Base-by-base conservation (phyloP, 306 rosid genomes). In the Ormosia emarginata region DNA sequence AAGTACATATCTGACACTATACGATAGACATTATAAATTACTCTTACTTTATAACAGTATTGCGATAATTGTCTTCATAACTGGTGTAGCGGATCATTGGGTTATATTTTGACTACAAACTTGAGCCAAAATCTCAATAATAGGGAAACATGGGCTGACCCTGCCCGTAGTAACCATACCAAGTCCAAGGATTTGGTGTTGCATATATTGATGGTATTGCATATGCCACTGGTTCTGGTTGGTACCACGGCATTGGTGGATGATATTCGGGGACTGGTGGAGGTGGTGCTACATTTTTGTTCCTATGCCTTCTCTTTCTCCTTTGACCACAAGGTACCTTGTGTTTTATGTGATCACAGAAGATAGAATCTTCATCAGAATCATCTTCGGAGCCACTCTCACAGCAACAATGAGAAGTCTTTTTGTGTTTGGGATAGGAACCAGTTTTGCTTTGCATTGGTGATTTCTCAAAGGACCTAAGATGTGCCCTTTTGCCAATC, bases 41-140 rank as follows among this genome's bases (percentile, higher is more conserved):
- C 0, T 0, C 24, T 0, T 24, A 24, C 1, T 24, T 24, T 24
- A 24, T 24, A 24, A 12, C 63, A 9, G 44, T 8, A 15, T 24
- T 29, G n/a, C 50, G 44, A 44, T 68, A 79, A 56, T 82, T 86
- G 72, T 82, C 84, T 1, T 2, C 81, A 79, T 82, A 79, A 52
- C 36, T 82, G 12, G 11, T 74, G 75, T 74, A 82, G 41, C 59
- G 81, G 18, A 61, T 1, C 82, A 86, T 74, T 29, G 82, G 84
- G 52, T 67, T 78, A 30, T 4, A 17, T 11, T 14, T 52, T 6
- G 67, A 7, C 24, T 24, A 24, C 12, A 46, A 64, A 6, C 24
- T 24, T 24, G 68, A 36, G 13, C 24, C 24, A 24, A 6, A 17
- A 8, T 6, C 52, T 46, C 70, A 17, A 4, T 73, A 18, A 11